Percentiles rank a stretch among this genome's conserved stretches.
phyloP scores from a whole-genome alignment of 257 asterid genomes.

The Linderniella brevidens region DNA sequence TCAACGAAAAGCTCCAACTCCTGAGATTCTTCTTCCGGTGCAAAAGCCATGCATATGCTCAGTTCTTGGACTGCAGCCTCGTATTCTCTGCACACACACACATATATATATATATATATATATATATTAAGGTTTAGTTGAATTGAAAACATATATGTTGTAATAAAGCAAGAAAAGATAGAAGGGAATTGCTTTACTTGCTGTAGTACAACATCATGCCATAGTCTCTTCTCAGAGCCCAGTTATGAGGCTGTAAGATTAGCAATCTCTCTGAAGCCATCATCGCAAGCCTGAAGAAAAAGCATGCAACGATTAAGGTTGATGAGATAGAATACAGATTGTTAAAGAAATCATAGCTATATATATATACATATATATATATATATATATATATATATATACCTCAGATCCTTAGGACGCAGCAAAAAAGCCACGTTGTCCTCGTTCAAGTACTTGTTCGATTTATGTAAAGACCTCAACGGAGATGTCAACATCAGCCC shows the following conservation, averaged over 20 bases:
- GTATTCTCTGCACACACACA: conserved; percentile 72
- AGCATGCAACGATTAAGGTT: not conserved
- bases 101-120: too few relatives aligned
- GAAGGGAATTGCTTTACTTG: conserved; percentile 22
- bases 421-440: conserved; percentile 56
- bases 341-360: not conserved
- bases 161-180: not conserved
- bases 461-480: conserved; percentile 47
- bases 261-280: conserved; percentile 85
- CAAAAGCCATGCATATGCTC: conserved; percentile 92
- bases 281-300: conserved; percentile 54
- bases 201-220: conserved; percentile 88
- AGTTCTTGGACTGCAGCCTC: conserved; percentile 88
- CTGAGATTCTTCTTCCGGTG: conserved; percentile 78
- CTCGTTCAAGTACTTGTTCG: conserved; percentile 26
- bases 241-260: conserved; percentile 82
- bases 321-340: not conserved
- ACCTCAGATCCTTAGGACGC: conserved; percentile 93
- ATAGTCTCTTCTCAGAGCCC: conserved; percentile 70
- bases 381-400: conserved; percentile 13
- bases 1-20: conserved; percentile 69
- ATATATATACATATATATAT: conserved; percentile 9
- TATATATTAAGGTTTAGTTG: not conserved
- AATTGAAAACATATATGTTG: not conserved
- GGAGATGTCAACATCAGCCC: conserved; percentile 94